These are phyloP conservation scores for Mrakia hoshinonis DNA, from an alignment of 768 basidiomycete genomes.

Conservation along the genomic window DNA sequence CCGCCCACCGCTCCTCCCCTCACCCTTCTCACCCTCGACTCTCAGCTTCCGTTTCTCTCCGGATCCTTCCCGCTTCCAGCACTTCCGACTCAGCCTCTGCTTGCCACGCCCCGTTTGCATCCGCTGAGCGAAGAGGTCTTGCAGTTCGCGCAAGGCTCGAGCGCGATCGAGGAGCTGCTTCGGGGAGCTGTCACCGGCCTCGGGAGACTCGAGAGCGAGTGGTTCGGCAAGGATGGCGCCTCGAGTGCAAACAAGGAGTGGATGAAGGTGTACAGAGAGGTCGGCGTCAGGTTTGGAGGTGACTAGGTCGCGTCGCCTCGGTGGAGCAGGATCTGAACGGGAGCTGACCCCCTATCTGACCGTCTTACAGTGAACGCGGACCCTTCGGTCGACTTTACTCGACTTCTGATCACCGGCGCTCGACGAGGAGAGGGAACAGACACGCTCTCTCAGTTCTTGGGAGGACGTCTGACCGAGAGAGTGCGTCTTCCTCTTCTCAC, in stretches of 20 bases:
- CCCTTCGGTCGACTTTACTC: slow-evolving; percentile 1
- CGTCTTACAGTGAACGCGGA: not conserved
- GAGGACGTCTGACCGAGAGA: slow-evolving; percentile 22
- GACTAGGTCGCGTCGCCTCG: not conserved
- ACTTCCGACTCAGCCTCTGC: not conserved
- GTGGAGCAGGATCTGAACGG: not conserved
- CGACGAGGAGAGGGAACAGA: slow-evolving; percentile 17
- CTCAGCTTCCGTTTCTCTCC: slow-evolving; percentile 8
- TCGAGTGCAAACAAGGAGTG: slow-evolving; percentile 8
- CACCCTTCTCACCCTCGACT: slow-evolving; percentile 7
- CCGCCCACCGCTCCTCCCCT: not conserved
- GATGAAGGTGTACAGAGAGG: slow-evolving; percentile 4
- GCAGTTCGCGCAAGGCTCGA: not conserved
- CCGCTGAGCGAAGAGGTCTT: not conserved
- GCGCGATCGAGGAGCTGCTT: slow-evolving; percentile 15
- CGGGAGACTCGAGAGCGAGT: not conserved
- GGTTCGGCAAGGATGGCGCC: slow-evolving; percentile 15
- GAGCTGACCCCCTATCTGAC: not conserved
- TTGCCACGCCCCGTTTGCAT: not conserved
- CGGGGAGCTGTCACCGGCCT: slow-evolving; percentile 2
- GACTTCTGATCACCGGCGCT: slow-evolving; percentile 21
- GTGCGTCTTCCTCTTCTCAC: not conserved
- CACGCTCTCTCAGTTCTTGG: slow-evolving; percentile 15
- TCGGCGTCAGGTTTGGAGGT: slow-evolving; percentile 20
- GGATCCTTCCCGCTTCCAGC: slow-evolving; percentile 21